These are phyloP conservation scores for Punctularia strigosozonata DNA, from an alignment of 768 basidiomycete genomes.

Conservation along the genomic window DNA sequence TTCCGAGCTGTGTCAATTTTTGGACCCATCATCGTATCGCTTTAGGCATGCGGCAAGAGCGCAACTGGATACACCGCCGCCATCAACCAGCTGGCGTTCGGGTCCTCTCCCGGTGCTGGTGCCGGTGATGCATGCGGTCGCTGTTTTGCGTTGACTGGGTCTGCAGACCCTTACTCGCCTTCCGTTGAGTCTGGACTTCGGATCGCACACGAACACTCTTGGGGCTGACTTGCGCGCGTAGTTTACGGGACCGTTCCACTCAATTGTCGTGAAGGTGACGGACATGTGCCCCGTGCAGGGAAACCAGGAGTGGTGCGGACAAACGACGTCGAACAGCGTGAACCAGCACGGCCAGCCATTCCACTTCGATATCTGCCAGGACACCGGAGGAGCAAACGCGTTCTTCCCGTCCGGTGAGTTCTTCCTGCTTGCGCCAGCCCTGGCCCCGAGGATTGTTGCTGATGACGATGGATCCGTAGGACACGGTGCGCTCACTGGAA, in stretches of 20 bases:
- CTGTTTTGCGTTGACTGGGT: conserved; percentile 43
- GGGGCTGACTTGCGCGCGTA: too few species aligned
- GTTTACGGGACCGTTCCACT: conserved; percentile 39
- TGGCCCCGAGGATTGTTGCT: background rate
- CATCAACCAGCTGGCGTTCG: conserved; percentile 45
- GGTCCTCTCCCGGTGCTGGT: conserved; percentile 34
- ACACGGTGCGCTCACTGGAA: conserved; percentile 41
- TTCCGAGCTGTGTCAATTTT: background rate
- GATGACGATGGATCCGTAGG: conserved; percentile 10
- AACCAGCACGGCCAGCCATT: conserved; percentile 34
- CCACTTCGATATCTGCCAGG: conserved; percentile 53
- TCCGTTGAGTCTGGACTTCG: too few species aligned
- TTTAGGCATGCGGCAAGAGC: conserved; percentile 37
- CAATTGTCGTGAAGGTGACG: conserved; percentile 40
- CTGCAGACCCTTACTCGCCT: conserved; percentile 39
- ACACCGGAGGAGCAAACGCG: conserved; percentile 35
- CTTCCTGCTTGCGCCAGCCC: background rate
- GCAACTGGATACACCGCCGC: conserved; percentile 43
- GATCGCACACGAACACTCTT: too few species aligned
- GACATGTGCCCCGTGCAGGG: conserved; percentile 33
- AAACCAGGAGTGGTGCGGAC: conserved; percentile 45
- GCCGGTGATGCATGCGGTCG: conserved; percentile 52
- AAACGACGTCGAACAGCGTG: conserved; percentile 26
- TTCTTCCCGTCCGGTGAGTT: conserved; percentile 41
- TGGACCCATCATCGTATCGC: background rate